Conservation (phyloP, 2,329 filamentous ascomycete genomes). For the Cordyceps farinosa region DNA sequence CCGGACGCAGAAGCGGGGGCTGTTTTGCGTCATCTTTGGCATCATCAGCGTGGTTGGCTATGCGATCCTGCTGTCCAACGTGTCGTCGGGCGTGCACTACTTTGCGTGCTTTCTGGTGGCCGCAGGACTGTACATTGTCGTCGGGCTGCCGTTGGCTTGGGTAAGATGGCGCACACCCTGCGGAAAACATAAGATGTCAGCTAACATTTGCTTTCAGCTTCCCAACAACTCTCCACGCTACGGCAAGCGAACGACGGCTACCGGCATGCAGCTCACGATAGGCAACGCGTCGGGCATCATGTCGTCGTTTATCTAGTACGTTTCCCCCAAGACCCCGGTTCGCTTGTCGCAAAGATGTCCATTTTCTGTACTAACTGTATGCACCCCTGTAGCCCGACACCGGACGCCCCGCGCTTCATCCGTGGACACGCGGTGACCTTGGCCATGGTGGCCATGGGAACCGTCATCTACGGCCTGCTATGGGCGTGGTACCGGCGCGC, state of each 20-base stretch:
- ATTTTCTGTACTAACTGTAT: neutral
- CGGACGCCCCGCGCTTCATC: constrained; percentile 55
- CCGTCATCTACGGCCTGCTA: constrained; percentile 50
- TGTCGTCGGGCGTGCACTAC: constrained; percentile 62
- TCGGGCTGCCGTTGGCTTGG: constrained; percentile 56
- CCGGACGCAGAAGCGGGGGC: constrained; percentile 58
- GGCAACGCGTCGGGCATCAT: constrained; percentile 71
- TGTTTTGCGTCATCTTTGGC: constrained; percentile 62
- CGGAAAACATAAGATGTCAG: too few species aligned
- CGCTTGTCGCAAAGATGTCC: too few species aligned
- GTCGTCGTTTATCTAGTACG: constrained; percentile 62
- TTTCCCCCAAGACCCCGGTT: neutral
- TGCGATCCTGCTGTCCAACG: constrained; percentile 60
- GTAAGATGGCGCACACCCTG: constrained; percentile 24
- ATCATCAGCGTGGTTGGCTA: constrained; percentile 65
- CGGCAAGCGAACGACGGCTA: constrained; percentile 70
- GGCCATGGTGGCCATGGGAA: constrained; percentile 53
- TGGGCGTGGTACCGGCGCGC: constrained; percentile 48
- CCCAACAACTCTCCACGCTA: constrained; percentile 70
- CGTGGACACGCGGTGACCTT: constrained; percentile 60
- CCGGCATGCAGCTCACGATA: constrained; percentile 65
- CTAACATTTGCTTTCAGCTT: constrained; percentile 31
- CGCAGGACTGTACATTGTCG: constrained; percentile 62
- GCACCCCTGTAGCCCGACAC: constrained; percentile 33
- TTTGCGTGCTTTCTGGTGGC: constrained; percentile 75